These are phyloP conservation scores for Pseudonitzschia multiseries DNA, from an alignment of 108 stramenopile genomes.

Conservation along the genomic window DNA sequence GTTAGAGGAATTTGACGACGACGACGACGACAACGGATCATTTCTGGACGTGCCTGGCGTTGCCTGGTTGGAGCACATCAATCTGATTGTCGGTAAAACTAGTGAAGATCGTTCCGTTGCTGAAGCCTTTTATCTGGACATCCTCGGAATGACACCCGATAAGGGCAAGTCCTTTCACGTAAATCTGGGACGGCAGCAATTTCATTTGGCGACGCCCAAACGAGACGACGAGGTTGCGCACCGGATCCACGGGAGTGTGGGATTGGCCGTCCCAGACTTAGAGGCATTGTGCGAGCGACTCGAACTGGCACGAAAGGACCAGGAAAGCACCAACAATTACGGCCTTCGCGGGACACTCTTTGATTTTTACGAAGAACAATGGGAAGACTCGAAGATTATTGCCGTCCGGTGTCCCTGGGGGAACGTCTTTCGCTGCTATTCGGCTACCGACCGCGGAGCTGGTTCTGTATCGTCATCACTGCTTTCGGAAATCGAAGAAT, in stretches of 20 bases:
- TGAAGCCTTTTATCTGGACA: constrained; percentile 52
- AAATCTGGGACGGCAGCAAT: constrained; percentile 71
- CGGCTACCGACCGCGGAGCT: constrained; percentile 8
- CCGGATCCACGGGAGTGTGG: constrained; percentile 34
- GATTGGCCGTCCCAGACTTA: constrained; percentile 34
- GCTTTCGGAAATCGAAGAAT: background rate
- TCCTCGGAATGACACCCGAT: constrained; percentile 51
- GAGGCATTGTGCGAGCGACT: constrained; percentile 28
- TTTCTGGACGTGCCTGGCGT: constrained; percentile 46
- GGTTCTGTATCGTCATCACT: background rate
- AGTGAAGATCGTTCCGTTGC: constrained; percentile 21
- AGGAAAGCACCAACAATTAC: background rate
- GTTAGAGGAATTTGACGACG: background rate
- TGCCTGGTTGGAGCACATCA: constrained; percentile 66
- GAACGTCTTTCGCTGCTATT: constrained; percentile 25
- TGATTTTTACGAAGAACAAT: constrained; percentile 41
- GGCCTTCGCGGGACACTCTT: constrained; percentile 35
- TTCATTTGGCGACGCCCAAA: constrained; percentile 49
- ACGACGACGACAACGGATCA: background rate
- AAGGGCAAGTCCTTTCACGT: constrained; percentile 48
- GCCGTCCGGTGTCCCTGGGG: constrained; percentile 29
- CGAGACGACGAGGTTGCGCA: constrained; percentile 1
- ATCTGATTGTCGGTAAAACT: constrained; percentile 52
- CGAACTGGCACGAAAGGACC: background rate
- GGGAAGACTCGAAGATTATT: constrained; percentile 20